phyloP scores from a whole-genome alignment of 345 rosid species.

The Citrus mangshanensis region DNA sequence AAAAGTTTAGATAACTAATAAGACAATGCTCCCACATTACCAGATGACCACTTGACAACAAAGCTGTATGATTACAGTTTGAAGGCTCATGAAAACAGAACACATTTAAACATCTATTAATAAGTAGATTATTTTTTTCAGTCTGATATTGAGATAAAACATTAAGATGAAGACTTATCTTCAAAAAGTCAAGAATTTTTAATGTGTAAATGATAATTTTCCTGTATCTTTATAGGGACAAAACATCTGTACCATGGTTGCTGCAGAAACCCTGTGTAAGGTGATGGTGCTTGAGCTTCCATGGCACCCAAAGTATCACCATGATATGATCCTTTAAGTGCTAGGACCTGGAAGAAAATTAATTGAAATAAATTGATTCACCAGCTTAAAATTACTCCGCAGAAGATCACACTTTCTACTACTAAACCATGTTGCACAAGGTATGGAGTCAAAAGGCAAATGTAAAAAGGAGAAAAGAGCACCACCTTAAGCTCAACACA shows the following conservation, averaged over 20 bases:
- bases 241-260: conserved; percentile 72
- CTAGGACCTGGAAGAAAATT: conserved; percentile 58
- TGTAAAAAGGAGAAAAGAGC: conserved; percentile 4
- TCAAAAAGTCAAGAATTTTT: too few relatives aligned
- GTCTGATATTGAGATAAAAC: neutral
- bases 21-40: neutral
- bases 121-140: neutral
- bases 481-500: conserved; percentile 56
- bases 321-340: conserved; percentile 92
- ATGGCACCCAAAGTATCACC: conserved; percentile 98
- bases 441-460: neutral
- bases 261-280: conserved; percentile 87
- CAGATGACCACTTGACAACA: neutral
- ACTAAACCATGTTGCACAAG: neutral
- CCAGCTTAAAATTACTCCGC: neutral
- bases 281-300: conserved; percentile 98
- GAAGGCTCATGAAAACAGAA: neutral
- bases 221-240: neutral
- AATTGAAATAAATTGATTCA: neutral
- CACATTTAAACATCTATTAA: neutral
- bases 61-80: neutral
- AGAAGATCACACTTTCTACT: neutral
- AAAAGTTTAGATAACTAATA: neutral
- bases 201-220: neutral
- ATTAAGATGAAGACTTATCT: neutral